Base-by-base conservation (phyloP, 345 rosid species). In the Laguncularia racemosa region DNA sequence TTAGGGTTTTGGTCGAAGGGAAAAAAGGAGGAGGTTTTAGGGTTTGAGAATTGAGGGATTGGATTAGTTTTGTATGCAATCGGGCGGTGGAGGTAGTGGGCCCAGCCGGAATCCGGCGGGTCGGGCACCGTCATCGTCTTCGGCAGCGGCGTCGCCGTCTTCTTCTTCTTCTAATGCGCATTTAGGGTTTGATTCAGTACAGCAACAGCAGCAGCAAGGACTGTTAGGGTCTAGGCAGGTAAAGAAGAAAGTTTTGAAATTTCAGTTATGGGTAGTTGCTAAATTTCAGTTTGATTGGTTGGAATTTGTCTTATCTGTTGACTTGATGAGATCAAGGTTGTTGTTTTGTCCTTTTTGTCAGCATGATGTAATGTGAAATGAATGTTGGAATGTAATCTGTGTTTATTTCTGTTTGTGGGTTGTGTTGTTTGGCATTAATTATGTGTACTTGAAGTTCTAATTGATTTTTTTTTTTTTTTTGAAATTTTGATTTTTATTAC, bases 101-200 rank as follows among this genome's bases (percentile, higher is more conserved):
- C 78, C 97, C 75, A 57, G 84, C 75, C 89, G 96, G 59, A 88
- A 84, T 45, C 79, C 82, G 61, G 79, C 81, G 43, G 96, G 89
- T 63, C 86, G 97, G 78, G 82, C 96, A 28, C 78, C 89, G 2
- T 80, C 97, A 67, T 83, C 89, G 33, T 87, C 99, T 40, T 83
- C 97, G 19, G 95, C 96, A 21, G 89, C 97, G 16, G 85, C 99
- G 53, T 91, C 99, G n/a, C 73, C 99, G 48, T 93, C 99, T 14
- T 89, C 99, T 0, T 86, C 98, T 5, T 92, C 98, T 12, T 89
- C 89, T 16, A 80, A 84, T 6, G 79, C 83, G 28, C 91, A 78
- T 44, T 62, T 83, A 28, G 87, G 82, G 38, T 77, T 77, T 57
- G 87, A 86, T 64, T 73, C 95, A 10, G 75, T 71, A 16, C 91